Percentiles rank a stretch among this genome's conserved stretches.
Conservation (phyloP, 2,329 filamentous ascomycete genomes). For the Hypomyces rosellus region DNA sequence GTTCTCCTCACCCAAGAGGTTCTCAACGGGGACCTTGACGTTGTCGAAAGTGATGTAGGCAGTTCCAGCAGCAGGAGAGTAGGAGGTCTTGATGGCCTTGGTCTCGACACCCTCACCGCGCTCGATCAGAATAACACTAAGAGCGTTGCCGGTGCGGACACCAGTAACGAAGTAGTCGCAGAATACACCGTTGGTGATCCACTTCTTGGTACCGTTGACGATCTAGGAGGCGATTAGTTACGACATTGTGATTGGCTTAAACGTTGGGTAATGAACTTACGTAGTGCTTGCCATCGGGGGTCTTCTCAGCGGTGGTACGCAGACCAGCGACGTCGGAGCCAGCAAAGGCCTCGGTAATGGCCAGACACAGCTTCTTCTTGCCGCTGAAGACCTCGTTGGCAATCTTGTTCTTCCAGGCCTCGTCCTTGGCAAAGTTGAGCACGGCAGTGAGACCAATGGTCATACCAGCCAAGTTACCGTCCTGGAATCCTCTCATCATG, state of each 20-base stretch:
- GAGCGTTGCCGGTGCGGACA: slow-evolving; percentile 71
- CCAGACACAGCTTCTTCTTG: slow-evolving; percentile 82
- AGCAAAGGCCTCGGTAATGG: slow-evolving; percentile 84
- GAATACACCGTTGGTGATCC: slow-evolving; percentile 79
- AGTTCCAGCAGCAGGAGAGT: slow-evolving; percentile 73
- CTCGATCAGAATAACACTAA: slow-evolving; percentile 70
- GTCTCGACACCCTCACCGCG: slow-evolving; percentile 70
- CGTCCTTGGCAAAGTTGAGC: slow-evolving; percentile 68
- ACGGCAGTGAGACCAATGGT: slow-evolving; percentile 75
- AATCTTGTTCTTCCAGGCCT: slow-evolving; percentile 58
- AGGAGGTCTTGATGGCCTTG: slow-evolving; percentile 72
- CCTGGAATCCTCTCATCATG: slow-evolving; percentile 74
- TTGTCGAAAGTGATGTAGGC: slow-evolving; percentile 79
- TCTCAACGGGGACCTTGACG: slow-evolving; percentile 74
- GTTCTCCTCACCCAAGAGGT: slow-evolving; percentile 75
- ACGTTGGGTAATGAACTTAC: slow-evolving; percentile 32
- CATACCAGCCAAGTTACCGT: slow-evolving; percentile 84
- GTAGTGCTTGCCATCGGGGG: slow-evolving; percentile 67
- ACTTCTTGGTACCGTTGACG: slow-evolving; percentile 73
- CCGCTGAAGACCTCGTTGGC: slow-evolving; percentile 68
- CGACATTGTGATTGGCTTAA: background rate
- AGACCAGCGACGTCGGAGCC: slow-evolving; percentile 73
- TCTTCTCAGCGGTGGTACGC: slow-evolving; percentile 71
- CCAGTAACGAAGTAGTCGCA: slow-evolving; percentile 78
- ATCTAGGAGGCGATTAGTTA: slow-evolving; percentile 29